These are phyloP conservation scores for Talaromyces sp. DNA, from an alignment of 2,329 filamentous ascomycete species.

Conservation along the genomic window DNA sequence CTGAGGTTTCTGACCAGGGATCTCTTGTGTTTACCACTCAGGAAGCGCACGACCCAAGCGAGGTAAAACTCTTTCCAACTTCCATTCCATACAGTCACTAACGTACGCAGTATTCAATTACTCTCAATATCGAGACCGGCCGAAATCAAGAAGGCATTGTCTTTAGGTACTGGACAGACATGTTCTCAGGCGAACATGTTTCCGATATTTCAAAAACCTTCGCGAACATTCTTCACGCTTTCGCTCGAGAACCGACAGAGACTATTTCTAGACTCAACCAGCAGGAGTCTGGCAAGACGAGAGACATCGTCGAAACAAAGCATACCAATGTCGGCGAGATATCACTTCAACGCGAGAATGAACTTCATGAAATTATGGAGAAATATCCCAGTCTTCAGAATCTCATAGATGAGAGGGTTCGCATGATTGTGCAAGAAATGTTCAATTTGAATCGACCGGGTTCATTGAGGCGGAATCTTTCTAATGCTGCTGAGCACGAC, in stretches of 20 bases:
- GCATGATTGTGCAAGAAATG: slow-evolving; percentile 34
- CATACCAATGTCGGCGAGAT: not conserved
- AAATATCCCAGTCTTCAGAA: slow-evolving; percentile 29
- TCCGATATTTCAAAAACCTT: slow-evolving; percentile 31
- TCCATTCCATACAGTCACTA: not conserved
- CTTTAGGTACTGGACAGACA: slow-evolving; percentile 41
- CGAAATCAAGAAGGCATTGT: slow-evolving; percentile 36
- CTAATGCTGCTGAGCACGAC: slow-evolving; percentile 6
- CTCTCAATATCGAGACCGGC: slow-evolving; percentile 39
- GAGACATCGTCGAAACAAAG: not conserved
- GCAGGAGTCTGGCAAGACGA: not conserved
- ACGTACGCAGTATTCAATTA: slow-evolving; percentile 32
- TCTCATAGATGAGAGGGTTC: slow-evolving; percentile 35
- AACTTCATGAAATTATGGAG: slow-evolving; percentile 8
- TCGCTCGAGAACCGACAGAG: slow-evolving; percentile 29
- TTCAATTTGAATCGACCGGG: slow-evolving; percentile 25
- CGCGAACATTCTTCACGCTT: slow-evolving; percentile 32
- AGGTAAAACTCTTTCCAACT: slow-evolving; percentile 26
- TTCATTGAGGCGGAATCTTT: slow-evolving; percentile 14
- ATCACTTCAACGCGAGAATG: not conserved
- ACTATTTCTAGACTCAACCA: slow-evolving; percentile 24
- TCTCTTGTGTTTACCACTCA: slow-evolving; percentile 31
- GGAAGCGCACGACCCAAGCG: slow-evolving; percentile 38
- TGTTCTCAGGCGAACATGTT: slow-evolving; percentile 35
- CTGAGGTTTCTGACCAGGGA: slow-evolving; percentile 25